phyloP scores from a whole-genome alignment of 2,329 filamentous ascomycete species.

The Dothidotthia symphoricarpi region DNA sequence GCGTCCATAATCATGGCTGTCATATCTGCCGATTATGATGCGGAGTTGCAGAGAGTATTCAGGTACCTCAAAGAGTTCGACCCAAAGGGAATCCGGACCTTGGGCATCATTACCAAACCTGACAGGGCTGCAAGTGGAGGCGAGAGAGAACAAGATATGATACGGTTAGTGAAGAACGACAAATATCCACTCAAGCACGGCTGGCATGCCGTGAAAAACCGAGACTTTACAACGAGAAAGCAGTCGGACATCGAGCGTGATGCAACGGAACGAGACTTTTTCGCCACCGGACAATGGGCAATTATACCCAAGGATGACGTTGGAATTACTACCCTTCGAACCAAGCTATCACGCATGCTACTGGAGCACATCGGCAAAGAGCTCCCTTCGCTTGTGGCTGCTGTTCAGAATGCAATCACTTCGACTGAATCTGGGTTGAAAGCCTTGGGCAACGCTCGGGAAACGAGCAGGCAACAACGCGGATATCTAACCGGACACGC shows the following conservation, averaged over 20 bases:
- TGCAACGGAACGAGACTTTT: constrained; percentile 25
- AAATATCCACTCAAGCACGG: constrained; percentile 31
- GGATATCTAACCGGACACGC: constrained; percentile 23
- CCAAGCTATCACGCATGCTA: constrained; percentile 30
- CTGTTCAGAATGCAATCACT: constrained; percentile 17
- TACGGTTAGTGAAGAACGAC: constrained; percentile 36
- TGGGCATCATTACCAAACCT: constrained; percentile 38
- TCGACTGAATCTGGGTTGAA: constrained; percentile 15
- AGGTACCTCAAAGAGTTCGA: constrained; percentile 9
- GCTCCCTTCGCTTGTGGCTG: constrained; percentile 20
- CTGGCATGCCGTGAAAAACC: constrained; percentile 44
- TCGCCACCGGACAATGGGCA: constrained; percentile 18
- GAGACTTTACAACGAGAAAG: constrained; percentile 20
- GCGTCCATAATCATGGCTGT: constrained; percentile 51
- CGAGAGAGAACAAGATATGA: constrained; percentile 22
- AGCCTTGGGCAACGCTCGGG: constrained; percentile 17
- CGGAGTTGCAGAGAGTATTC: constrained; percentile 43
- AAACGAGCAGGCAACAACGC: constrained; percentile 20
- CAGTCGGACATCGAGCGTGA: constrained; percentile 23
- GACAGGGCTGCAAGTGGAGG: constrained; percentile 32
- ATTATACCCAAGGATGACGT: constrained; percentile 20
- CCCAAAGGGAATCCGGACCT: neutral
- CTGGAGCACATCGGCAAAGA: constrained; percentile 34
- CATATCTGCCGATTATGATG: constrained; percentile 45
- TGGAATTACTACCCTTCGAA: constrained; percentile 31